phyloP scores from a whole-genome alignment of 495 filamentous ascomycete species.

The Cenococcum geophilum region DNA sequence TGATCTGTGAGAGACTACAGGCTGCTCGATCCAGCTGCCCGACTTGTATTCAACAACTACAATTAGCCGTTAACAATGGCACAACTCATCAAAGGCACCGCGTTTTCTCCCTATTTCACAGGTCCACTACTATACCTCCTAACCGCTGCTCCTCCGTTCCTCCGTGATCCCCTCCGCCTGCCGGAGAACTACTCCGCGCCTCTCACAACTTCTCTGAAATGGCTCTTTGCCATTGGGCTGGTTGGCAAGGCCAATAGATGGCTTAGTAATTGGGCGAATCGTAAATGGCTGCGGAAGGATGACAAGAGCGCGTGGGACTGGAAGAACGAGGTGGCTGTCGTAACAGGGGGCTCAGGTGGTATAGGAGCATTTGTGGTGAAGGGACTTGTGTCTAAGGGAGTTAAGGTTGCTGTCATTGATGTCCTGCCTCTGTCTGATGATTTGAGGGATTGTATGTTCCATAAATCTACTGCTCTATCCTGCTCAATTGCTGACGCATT shows the following conservation, averaged over 20 bases:
- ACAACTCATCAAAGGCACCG: background rate
- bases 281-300: constrained; percentile 42
- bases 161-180: constrained; percentile 10
- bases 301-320: constrained; percentile 41
- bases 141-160: background rate
- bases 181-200: constrained; percentile 20
- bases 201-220: constrained; percentile 23
- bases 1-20: too few species aligned
- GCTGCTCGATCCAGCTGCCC: background rate
- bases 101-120: background rate
- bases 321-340: constrained; percentile 48
- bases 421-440: constrained; percentile 23
- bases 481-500: constrained; percentile 13
- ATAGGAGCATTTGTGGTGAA: constrained; percentile 50
- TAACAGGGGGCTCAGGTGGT: constrained; percentile 55
- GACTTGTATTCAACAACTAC: background rate
- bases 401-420: constrained; percentile 45
- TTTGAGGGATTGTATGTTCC: constrained; percentile 9
- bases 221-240: constrained; percentile 29
- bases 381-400: constrained; percentile 43
- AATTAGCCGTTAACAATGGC: background rate
- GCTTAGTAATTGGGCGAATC: constrained; percentile 43
- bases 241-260: constrained; percentile 41
- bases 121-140: constrained; percentile 4
- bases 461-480: background rate